Evolutionary conservation across 257 asterid genomes (phyloP).

Genomic region (Primulina eburnea): DNA sequence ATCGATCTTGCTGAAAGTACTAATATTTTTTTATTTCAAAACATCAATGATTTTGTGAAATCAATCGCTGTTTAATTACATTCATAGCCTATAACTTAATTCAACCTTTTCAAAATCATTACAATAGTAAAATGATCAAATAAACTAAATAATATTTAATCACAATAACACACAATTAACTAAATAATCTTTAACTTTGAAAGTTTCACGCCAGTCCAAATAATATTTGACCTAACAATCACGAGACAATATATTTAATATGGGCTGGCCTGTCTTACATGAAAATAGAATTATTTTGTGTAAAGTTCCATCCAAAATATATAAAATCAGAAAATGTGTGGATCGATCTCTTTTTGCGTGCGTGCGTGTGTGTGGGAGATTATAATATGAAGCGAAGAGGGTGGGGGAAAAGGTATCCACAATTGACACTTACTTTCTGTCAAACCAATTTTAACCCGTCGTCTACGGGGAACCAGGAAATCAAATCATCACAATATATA

Average conservation of each 20-base stretch:
- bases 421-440: conserved; percentile 46
- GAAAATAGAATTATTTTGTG: conserved; percentile 15
- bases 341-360: no score
- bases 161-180: background rate
- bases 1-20: no score
- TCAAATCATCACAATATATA: conserved; percentile 43
- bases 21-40: no score
- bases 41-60: background rate
- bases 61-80: no score
- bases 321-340: background rate
- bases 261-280: conserved; percentile 26
- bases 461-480: conserved; percentile 65
- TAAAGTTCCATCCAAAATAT: conserved; percentile 22
- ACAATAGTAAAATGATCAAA: background rate
- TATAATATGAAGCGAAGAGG: conserved; percentile 45
- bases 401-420: conserved; percentile 76
- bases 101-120: background rate
- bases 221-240: background rate
- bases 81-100: no score
- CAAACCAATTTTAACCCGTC: conserved; percentile 71
- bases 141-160: background rate
- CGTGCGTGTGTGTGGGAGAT: conserved; percentile 19
- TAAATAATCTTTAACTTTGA: background rate
- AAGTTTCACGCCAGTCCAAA: background rate
- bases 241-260: background rate